phyloP scores from a whole-genome alignment of 345 rosid genomes.

The Durio zibethinus region DNA sequence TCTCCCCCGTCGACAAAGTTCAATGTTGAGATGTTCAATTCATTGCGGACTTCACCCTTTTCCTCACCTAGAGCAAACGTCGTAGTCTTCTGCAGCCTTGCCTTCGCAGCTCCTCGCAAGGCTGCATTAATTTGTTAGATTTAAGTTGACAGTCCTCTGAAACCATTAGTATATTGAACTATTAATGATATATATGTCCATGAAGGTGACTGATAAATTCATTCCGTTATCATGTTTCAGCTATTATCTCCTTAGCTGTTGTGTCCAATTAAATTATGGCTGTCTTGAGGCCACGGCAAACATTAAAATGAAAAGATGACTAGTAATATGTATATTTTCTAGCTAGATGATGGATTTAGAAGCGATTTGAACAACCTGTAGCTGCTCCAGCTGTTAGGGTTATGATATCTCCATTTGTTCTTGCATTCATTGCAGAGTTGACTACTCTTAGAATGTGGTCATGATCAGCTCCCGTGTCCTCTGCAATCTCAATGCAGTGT shows the following conservation, averaged over 20 bases:
- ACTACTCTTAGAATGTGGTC: constrained; percentile 66
- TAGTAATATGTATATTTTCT: neutral
- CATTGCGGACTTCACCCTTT: constrained; percentile 44
- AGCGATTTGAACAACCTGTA: constrained; percentile 51
- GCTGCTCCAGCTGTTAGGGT: constrained; percentile 95
- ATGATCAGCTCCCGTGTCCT: constrained; percentile 87
- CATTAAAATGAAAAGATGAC: neutral
- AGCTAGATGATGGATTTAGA: constrained; percentile 1
- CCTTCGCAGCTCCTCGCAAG: constrained; percentile 72
- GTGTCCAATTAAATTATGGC: neutral
- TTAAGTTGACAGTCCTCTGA: neutral
- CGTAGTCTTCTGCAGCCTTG: constrained; percentile 61
- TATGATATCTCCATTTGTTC: constrained; percentile 82
- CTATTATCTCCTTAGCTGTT: neutral
- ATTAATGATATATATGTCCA: neutral
- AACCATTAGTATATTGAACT: neutral
- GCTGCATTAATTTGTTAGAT: constrained; percentile 40
- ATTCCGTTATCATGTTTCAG: neutral
- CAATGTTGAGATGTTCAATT: constrained; percentile 45
- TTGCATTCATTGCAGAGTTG: constrained; percentile 76
- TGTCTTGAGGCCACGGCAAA: neutral
- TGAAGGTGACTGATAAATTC: neutral
- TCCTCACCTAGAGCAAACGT: constrained; percentile 44
- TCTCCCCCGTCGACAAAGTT: constrained; percentile 88
- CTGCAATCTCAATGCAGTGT: constrained; percentile 89